These are phyloP conservation scores for Nidula microcarpa DNA, from an alignment of 768 basidiomycete species.

Conservation along the genomic window DNA sequence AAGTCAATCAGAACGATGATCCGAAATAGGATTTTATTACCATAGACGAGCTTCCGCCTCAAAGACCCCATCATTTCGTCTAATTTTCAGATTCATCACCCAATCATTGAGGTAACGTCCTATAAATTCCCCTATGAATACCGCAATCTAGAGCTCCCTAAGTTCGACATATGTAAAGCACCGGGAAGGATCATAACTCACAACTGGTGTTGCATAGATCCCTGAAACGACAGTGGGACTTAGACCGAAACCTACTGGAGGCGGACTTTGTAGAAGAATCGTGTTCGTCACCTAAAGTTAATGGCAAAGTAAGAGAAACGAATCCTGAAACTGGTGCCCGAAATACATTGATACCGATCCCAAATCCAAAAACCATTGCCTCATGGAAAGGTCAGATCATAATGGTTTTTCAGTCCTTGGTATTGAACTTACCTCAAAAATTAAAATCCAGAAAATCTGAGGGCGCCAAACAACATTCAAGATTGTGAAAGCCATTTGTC, in stretches of 20 bases:
- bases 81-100: constrained; percentile 26
- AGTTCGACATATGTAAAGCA: not conserved
- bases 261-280: constrained; percentile 10
- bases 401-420: not conserved
- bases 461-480: constrained; percentile 43
- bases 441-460: constrained; percentile 28
- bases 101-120: constrained; percentile 36
- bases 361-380: constrained; percentile 13
- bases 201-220: constrained; percentile 34
- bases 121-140: constrained; percentile 31
- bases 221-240: constrained; percentile 35
- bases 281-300: constrained; percentile 2
- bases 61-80: constrained; percentile 35
- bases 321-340: constrained; percentile 27
- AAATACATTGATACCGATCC: constrained; percentile 26
- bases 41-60: constrained; percentile 39
- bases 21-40: constrained; percentile 15
- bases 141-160: constrained; percentile 21
- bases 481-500: constrained; percentile 20
- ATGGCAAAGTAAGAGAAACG: constrained; percentile 23
- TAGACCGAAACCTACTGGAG: constrained; percentile 30
- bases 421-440: constrained; percentile 27
- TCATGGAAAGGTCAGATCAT: not conserved
- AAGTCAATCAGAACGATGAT: not conserved
- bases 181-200: constrained; percentile 8